Conservation (phyloP, 2,329 filamentous ascomycete genomes). For the Phoma sp. region DNA sequence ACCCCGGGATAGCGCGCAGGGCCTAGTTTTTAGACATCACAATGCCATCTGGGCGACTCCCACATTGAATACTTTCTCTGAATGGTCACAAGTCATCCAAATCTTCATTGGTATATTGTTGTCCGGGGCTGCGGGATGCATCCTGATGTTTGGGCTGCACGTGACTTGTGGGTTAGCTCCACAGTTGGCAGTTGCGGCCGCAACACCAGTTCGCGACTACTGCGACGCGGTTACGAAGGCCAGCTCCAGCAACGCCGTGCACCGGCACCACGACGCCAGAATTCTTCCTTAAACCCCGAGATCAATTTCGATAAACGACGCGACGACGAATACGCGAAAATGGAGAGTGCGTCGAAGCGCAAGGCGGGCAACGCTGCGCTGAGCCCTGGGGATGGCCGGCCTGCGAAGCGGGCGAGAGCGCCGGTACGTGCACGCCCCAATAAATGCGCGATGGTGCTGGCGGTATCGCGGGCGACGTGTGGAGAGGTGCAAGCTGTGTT, state of each 20-base stretch:
- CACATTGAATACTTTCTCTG: background rate
- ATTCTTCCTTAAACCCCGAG: constrained; percentile 16
- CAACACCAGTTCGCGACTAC: constrained; percentile 12
- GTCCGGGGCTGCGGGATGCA: background rate
- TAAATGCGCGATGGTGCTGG: constrained; percentile 21
- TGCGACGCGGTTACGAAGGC: constrained; percentile 12
- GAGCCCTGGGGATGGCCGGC: constrained; percentile 59
- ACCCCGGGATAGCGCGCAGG: constrained; percentile 36
- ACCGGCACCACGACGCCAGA: constrained; percentile 34
- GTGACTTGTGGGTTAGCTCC: constrained; percentile 10
- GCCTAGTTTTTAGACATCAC: constrained; percentile 17
- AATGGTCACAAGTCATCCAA: background rate
- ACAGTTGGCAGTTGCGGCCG: constrained; percentile 4
- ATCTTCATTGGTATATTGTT: background rate
- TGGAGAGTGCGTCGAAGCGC: constrained; percentile 61
- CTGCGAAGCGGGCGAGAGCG: constrained; percentile 64
- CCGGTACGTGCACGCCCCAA: constrained; percentile 58
- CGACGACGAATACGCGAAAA: constrained; percentile 38
- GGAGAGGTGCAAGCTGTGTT: constrained; percentile 7
- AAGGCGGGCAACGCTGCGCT: constrained; percentile 58
- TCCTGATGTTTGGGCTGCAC: background rate
- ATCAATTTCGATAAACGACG: constrained; percentile 33
- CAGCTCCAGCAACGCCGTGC: constrained; percentile 39
- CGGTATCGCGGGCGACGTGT: constrained; percentile 11
- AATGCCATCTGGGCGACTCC: constrained; percentile 13